Percentiles rank a stretch among this genome's conserved stretches.
phyloP scores from a whole-genome alignment of 2,329 filamentous ascomycete species.

The Epichloe sp. region DNA sequence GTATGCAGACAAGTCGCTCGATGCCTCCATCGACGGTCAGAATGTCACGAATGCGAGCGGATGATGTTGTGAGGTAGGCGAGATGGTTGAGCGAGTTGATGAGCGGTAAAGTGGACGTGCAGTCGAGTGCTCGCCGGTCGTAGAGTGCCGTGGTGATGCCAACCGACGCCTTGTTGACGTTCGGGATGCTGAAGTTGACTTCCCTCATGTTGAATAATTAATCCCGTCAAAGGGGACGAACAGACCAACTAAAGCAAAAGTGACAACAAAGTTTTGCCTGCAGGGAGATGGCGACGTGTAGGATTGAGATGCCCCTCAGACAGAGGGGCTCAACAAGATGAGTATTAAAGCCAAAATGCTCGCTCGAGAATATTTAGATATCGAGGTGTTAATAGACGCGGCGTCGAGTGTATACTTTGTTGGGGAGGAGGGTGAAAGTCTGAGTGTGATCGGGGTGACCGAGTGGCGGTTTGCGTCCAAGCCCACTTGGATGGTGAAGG shows the following conservation, averaged over 20 bases:
- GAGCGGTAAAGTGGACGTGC: constrained; percentile 90
- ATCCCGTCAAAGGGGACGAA: constrained; percentile 3
- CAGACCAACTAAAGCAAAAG: background rate
- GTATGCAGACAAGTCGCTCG: constrained; percentile 88
- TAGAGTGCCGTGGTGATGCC: constrained; percentile 98
- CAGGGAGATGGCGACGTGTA: background rate
- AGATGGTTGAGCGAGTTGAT: constrained; percentile 99
- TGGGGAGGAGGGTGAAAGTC: background rate
- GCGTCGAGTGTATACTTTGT: background rate
- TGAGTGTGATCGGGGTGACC: constrained; percentile 4
- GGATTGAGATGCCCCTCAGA: constrained; percentile 5
- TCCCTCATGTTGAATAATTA: constrained; percentile 69
- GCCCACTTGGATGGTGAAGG: background rate
- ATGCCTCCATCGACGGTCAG: constrained; percentile 97
- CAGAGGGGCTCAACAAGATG: constrained; percentile 5
- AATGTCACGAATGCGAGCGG: constrained; percentile 92
- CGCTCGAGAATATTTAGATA: background rate
- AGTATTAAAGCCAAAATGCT: constrained; percentile 4
- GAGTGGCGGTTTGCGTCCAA: constrained; percentile 6
- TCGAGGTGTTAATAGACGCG: background rate
- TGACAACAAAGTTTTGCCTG: background rate
- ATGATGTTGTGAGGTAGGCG: constrained; percentile 95
- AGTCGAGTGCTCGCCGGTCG: constrained; percentile 92
- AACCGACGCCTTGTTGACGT: constrained; percentile 98
- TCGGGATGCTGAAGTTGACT: constrained; percentile 98